Conservation (phyloP, 805 yeast genomes). For the Kuraishia ogatae region DNA sequence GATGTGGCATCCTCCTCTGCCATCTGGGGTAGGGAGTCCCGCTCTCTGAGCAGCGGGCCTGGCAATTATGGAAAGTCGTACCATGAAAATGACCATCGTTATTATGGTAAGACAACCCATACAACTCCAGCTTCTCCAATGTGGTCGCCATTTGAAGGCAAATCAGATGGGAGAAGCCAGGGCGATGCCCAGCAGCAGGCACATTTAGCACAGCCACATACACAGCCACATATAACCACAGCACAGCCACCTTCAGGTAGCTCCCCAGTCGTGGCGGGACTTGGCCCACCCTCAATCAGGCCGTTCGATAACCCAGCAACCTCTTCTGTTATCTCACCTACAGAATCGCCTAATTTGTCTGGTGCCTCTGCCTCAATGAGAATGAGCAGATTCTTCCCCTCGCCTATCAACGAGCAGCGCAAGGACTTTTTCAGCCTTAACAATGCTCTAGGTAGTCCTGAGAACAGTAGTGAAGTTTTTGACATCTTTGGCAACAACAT, state of each 20-base stretch:
- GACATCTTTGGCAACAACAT: not conserved
- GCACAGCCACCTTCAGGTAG: not conserved
- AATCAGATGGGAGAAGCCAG: not conserved
- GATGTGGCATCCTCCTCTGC: not conserved
- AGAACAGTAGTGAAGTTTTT: not conserved
- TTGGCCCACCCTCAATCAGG: not conserved
- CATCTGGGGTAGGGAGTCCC: not conserved
- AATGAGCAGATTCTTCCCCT: constrained; percentile 26
- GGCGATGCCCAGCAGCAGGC: no score
- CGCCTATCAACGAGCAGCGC: constrained; percentile 18
- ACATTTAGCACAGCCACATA: no score
- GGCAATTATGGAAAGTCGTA: not conserved
- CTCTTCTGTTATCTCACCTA: not conserved
- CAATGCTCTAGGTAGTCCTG: not conserved
- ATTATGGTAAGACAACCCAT: constrained; percentile 9
- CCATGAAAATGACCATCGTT: constrained; percentile 6
- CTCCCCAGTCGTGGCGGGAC: not conserved
- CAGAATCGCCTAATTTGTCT: not conserved
- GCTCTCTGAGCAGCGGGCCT: not conserved
- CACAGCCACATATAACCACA: no score
- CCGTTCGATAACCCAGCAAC: not conserved
- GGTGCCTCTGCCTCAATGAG: constrained; percentile 7
- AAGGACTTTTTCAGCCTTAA: not conserved
- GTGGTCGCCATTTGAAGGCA: not conserved
- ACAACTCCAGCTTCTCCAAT: not conserved